Base-by-base conservation (phyloP, 106 monocot genomes). In the Alisma plantagoaquatica region DNA sequence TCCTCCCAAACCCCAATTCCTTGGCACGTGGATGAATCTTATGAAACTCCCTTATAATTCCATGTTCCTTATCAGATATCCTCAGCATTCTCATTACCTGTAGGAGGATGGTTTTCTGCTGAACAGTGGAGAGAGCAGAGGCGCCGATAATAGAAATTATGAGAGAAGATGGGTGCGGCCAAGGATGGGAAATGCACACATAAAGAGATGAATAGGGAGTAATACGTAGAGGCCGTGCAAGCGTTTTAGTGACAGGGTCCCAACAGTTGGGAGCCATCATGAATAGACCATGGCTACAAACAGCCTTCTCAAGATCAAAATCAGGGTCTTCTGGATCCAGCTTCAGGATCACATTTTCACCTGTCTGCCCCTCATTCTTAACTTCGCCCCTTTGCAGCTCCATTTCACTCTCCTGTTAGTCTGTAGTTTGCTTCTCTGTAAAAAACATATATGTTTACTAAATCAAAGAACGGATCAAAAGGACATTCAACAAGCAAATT, bases 241-340 rank as follows among this genome's bases (percentile, higher is more conserved):
- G 66, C 49, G 74, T 65, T 29, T 43, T 49, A 30, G 80, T 63
- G 42, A 49, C 11, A 0, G 89, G 79, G 66, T 80, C 74, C 89
- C 89, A 90, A 17, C 35, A 61, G 51, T 90, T 90, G 41, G 89
- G 90, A 1, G 90, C 79, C 90, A 84, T 90, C 90, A 90, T 90
- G 80, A 90, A 90, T 15, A 90, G 71, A 2, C 90, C 89, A 51
- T 90, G 90, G 77, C 83, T 90, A 80, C 90, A 90, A 31, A 83
- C 90, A 1, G 76, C 67, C 43, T 54, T 80, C 67, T 56, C 64
- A 33, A 90, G 68, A 46, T 80, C 68, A 71, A 90, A 90, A 41
- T 28, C 9, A 3, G 47, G 25, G n/a, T 60, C 68, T 6, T 73
- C 57, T n/a, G n/a, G n/a, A 12, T 65, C 55, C 24, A 86, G 63